Percentiles rank a stretch among this genome's conserved stretches.
phyloP scores from a whole-genome alignment of 495 filamentous ascomycete genomes.

The Chaetomidium leptoderma region DNA sequence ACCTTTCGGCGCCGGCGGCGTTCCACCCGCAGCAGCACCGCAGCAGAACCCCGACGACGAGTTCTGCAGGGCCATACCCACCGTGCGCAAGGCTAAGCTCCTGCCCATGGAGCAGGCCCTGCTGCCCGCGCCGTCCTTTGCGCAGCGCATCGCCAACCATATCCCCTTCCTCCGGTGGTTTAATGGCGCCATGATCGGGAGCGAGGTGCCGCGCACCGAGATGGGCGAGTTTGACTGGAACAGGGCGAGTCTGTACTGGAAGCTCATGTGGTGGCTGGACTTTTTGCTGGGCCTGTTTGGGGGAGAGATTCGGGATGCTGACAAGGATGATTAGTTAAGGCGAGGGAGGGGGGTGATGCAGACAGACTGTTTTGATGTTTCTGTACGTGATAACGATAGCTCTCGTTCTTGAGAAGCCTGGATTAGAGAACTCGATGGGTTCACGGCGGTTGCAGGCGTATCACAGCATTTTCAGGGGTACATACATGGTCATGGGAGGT shows the following conservation, averaged over 20 bases:
- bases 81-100: slow-evolving; percentile 47
- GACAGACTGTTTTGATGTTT: not conserved
- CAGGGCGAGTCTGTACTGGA: slow-evolving; percentile 75
- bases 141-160: slow-evolving; percentile 56
- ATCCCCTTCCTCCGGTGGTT: slow-evolving; percentile 67
- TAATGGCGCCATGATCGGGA: slow-evolving; percentile 74
- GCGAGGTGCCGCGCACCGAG: slow-evolving; percentile 69
- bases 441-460: not conserved
- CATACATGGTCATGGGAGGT: not conserved
- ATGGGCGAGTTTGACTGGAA: slow-evolving; percentile 74
- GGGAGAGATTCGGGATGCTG: slow-evolving; percentile 44
- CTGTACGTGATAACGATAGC: slow-evolving; percentile 11
- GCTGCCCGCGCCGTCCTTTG: slow-evolving; percentile 55
- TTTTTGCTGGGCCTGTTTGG: slow-evolving; percentile 45
- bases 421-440: not conserved
- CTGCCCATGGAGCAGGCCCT: slow-evolving; percentile 60
- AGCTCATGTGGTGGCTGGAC: slow-evolving; percentile 51
- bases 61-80: slow-evolving; percentile 43
- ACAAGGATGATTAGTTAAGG: slow-evolving; percentile 55
- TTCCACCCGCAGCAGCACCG: not conserved
- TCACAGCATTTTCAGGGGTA: slow-evolving; percentile 7
- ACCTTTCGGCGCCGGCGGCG: slow-evolving; percentile 4
- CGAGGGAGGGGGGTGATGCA: not conserved
- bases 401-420: not conserved
- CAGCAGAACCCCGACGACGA: slow-evolving; percentile 16